Base-by-base conservation (phyloP, 208 protist genomes). In the Acanthamoeba triangularis region DNA sequence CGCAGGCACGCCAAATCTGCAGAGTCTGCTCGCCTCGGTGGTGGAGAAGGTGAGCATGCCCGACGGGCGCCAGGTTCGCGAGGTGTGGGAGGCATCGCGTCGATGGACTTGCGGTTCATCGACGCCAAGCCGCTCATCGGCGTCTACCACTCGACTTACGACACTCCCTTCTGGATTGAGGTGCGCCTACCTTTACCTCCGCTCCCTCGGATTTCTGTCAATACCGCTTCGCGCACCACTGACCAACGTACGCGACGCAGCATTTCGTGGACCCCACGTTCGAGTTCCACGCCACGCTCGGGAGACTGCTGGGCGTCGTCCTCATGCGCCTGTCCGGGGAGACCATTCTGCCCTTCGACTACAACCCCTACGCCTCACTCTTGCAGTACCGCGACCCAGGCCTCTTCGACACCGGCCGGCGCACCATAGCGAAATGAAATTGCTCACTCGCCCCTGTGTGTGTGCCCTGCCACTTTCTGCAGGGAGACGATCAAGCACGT, bases 141-240 rank as follows among this genome's bases (percentile, higher is more conserved):
- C 28, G 94, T 96, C 54, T 96, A 96, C 30, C 94, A 96, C 59
- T 96, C 94, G 41, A 14, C 67, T 7, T 96, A 96, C 54, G 94
- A 96, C 37, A 90, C 56, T 47, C 90, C 80, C 82, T 96, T 93
- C 54, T 96, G 94, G 94, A 47, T 95, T 11, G 65, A 85, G 61
- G 76, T 85, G 54, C 84, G 7, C n/a, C n/a, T 41, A 11, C 11
- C 63, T 28, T 20, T 20, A 7, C 52, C 52, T 25, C 59, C 59
- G 44, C 25, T 33, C 35, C 76, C 25, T 56, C 14, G 35, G 16
- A 1, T 2, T 2, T n/a, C 47, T 85, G 23, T n/a, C 18, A 0
- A 18, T 49, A 2, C 28, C 76, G 47, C 35, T 47, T 49, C 3
- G n/a, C 14, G 14, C 76, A 56, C 6, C 33, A 44, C 18, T 76